A percentile compares a stretch with the other conserved stretches of the same genome.
Evolutionary conservation across 2,329 filamentous ascomycete species (phyloP).

Genomic region (Uncinocarpus reesii): DNA sequence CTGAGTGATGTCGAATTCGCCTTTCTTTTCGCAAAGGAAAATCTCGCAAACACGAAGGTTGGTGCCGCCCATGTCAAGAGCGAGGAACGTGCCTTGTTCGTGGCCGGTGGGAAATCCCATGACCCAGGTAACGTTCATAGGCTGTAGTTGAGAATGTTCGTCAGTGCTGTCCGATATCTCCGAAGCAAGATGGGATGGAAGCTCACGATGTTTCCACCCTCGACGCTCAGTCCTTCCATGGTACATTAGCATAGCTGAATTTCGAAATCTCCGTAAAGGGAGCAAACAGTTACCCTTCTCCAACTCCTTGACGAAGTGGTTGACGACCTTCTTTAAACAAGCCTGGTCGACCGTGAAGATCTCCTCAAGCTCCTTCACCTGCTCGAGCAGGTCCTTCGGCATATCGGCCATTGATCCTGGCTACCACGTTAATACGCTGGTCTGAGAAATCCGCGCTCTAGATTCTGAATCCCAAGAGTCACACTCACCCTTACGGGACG

Average conservation of each 20-base stretch:
- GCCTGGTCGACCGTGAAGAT: conserved; percentile 65
- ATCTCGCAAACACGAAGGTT: conserved; percentile 90
- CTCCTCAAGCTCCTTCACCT: conserved; percentile 77
- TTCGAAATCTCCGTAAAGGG: not conserved
- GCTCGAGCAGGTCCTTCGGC: conserved; percentile 67
- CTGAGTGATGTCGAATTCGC: conserved; percentile 88
- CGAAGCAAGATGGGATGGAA: not conserved
- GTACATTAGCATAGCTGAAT: conserved; percentile 8
- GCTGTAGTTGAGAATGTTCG: conserved; percentile 44
- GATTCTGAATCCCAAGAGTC: conserved; percentile 12
- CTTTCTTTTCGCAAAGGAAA: conserved; percentile 73
- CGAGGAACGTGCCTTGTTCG: conserved; percentile 78
- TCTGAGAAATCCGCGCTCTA: conserved; percentile 10
- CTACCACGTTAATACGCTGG: not conserved
- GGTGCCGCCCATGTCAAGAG: conserved; percentile 91
- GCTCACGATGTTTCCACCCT: conserved; percentile 86
- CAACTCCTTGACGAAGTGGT: conserved; percentile 82
- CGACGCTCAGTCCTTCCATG: conserved; percentile 56
- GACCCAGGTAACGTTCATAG: conserved; percentile 97
- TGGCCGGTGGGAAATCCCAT: conserved; percentile 78
- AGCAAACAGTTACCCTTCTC: conserved; percentile 59
- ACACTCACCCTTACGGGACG: conserved; percentile 63
- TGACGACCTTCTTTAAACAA: conserved; percentile 81
- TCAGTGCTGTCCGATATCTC: conserved; percentile 6
- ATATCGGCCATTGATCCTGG: conserved; percentile 77